Evolutionary conservation across 2,329 filamentous ascomycete genomes (phyloP).

Genomic region (Periconia sp.): DNA sequence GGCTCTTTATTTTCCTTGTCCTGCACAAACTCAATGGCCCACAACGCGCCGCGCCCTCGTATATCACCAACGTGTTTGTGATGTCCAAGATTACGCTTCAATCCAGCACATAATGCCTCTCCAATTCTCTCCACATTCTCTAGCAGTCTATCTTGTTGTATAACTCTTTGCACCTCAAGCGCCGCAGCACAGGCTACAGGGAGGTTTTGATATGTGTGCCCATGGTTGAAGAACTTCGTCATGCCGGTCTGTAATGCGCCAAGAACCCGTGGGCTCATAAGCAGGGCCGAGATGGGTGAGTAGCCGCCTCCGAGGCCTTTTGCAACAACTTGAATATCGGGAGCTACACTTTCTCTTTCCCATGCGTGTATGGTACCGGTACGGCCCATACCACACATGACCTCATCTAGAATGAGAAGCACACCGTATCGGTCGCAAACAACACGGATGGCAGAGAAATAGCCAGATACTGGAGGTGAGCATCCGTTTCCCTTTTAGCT

Average conservation of each 20-base stretch:
- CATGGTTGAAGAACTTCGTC: constrained; percentile 61
- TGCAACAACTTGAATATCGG: constrained; percentile 69
- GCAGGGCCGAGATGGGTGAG: constrained; percentile 63
- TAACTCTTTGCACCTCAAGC: constrained; percentile 65
- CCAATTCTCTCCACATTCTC: constrained; percentile 65
- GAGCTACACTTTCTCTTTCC: constrained; percentile 58
- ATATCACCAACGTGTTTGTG: constrained; percentile 63
- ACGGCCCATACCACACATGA: constrained; percentile 38
- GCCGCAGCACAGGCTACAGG: constrained; percentile 65
- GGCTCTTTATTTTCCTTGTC: constrained; percentile 59
- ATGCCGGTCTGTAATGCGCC: constrained; percentile 51
- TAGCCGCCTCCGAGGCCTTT: constrained; percentile 71
- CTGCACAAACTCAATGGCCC: constrained; percentile 63
- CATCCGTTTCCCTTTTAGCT: constrained; percentile 47
- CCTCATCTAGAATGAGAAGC: constrained; percentile 61
- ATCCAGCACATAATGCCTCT: constrained; percentile 47
- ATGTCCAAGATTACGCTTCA: constrained; percentile 51
- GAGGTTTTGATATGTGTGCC: constrained; percentile 68
- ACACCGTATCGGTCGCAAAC: constrained; percentile 64
- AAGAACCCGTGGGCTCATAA: constrained; percentile 57
- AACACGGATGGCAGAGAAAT: constrained; percentile 59
- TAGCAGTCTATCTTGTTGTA: constrained; percentile 47
- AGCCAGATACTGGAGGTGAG: constrained; percentile 58
- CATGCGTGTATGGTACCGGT: constrained; percentile 37
- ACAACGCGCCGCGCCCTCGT: constrained; percentile 63